Base-by-base conservation (phyloP, 306 rosid species). In the Canavalia gladiata region DNA sequence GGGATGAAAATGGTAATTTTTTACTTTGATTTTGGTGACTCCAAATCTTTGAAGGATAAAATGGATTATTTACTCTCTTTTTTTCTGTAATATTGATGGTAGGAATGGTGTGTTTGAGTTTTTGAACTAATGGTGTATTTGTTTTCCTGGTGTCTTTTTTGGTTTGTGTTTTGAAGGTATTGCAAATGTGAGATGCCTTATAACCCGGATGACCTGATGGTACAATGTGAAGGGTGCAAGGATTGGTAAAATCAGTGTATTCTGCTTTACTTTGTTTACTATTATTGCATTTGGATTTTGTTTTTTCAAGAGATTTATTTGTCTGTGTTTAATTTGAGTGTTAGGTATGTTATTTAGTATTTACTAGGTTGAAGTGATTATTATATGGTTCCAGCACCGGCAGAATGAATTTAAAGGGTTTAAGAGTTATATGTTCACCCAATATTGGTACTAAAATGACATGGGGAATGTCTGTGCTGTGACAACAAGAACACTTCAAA, bases 161-260 rank as follows among this genome's bases (percentile, higher is more conserved):
- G 74, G 63, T 75, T 80, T 84, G 46, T 78, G 7, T 62, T 60
- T 79, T 88, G 83, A 63, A 92, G 97, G 80, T 92, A 90, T 85
- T 92, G 97, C 89, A 92, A 85, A 71, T 92, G 97, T 64, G 94
- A 92, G 84, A 92, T 90, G 97, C 97, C 97, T 25, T 92, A 91
- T 75, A 92, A 92, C 79, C 95, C 95, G 25, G 95, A 91, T 49
- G 97, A 91, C 79, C 95, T 92, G 52, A 92, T 92, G 97, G 92
- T 92, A 74, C 94, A 92, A 68, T 92, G 97, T 57, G 95, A 92
- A 75, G 95, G 88, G 50, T 92, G 97, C 90, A 89, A 89, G 82
- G 97, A 91, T 80, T 91, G 97, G 95, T 92, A 87, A 84, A 42
- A 72, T 47, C 74, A 72, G 72, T 78, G 43, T 74, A 57, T 56